These are phyloP conservation scores for Diutina mesorugosa DNA, from an alignment of 1,139 yeast genomes.

Conservation along the genomic window DNA sequence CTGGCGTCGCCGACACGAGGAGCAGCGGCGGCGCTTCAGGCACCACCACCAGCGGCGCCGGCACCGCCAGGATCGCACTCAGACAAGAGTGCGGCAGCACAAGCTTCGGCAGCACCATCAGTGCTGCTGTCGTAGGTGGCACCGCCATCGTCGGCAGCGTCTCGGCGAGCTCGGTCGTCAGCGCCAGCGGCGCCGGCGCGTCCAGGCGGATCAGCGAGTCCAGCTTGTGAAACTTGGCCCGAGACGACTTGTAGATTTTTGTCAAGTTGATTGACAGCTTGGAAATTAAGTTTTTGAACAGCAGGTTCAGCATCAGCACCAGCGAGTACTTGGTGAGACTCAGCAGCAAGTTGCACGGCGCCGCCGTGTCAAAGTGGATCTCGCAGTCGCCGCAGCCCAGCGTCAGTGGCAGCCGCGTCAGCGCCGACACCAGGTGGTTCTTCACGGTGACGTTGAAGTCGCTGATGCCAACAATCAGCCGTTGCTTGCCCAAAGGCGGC, in stretches of 20 bases:
- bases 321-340: background rate
- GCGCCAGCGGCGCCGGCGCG: background rate
- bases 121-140: background rate
- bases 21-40: background rate
- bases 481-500: background rate
- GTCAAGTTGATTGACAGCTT: background rate
- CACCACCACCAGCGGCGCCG: constrained; percentile 1
- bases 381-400: background rate
- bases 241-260: background rate
- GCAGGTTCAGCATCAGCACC: constrained; percentile 2
- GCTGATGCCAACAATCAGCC: background rate
- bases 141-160: background rate
- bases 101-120: background rate
- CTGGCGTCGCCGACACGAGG: background rate
- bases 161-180: background rate
- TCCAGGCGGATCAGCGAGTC: constrained; percentile 1
- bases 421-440: background rate
- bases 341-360: background rate
- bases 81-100: background rate
- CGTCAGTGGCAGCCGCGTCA: background rate
- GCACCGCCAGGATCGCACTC: constrained; percentile 1
- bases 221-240: constrained; percentile 2
- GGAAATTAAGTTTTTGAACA: background rate
- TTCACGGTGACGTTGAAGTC: background rate
- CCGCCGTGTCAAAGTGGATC: background rate